These are phyloP conservation scores for Clitocybe nebularis DNA, from an alignment of 1,284 basidiomycete species.

Conservation along the genomic window DNA sequence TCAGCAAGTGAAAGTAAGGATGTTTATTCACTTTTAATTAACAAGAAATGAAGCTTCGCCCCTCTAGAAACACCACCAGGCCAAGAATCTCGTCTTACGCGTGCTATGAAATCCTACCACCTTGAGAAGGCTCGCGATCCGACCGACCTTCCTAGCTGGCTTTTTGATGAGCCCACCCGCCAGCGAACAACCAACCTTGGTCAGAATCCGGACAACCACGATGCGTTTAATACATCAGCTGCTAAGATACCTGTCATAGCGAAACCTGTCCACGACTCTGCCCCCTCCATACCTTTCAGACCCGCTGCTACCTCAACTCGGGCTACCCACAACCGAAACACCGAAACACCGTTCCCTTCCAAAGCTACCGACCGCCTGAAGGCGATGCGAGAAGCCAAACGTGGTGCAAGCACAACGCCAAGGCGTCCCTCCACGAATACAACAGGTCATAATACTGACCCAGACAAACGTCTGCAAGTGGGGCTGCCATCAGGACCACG, in stretches of 20 bases:
- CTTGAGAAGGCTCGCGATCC: constrained; percentile 54
- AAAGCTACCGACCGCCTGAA: constrained; percentile 47
- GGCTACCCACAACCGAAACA: constrained; percentile 8
- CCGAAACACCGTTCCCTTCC: constrained; percentile 24
- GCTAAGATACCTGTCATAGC: constrained; percentile 9
- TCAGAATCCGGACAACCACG: constrained; percentile 11
- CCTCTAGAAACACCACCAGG: constrained; percentile 51
- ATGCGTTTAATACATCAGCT: constrained; percentile 7
- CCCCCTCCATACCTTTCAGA: constrained; percentile 17
- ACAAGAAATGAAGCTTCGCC: neutral
- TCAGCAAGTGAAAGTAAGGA: constrained; percentile 47
- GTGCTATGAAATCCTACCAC: constrained; percentile 67
- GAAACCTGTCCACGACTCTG: constrained; percentile 31
- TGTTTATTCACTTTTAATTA: neutral
- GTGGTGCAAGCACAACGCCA: constrained; percentile 18
- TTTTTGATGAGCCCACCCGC: constrained; percentile 58
- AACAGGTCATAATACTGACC: neutral
- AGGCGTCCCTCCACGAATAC: constrained; percentile 3
- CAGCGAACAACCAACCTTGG: constrained; percentile 16
- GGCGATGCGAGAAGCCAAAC: constrained; percentile 52
- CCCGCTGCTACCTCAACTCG: constrained; percentile 8
- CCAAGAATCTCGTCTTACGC: constrained; percentile 55
- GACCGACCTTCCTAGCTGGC: constrained; percentile 62
- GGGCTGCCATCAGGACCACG: constrained; percentile 28
- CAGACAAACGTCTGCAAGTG: constrained; percentile 17